phyloP scores from a whole-genome alignment of 2,329 filamentous ascomycete species.

The Dothideomycetes sp. region DNA sequence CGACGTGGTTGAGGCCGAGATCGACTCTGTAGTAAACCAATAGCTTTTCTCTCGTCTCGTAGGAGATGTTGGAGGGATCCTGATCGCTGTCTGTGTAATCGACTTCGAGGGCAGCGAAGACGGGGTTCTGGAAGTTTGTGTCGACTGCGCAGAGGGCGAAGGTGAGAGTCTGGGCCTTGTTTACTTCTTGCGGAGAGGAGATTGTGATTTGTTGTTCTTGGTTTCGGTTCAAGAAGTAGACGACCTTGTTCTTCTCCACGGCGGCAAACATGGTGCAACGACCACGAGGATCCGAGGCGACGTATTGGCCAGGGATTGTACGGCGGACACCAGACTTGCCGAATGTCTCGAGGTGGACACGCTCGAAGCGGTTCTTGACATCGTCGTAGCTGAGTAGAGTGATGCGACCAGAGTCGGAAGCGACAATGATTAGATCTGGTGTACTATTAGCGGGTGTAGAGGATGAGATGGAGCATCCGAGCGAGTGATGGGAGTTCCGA shows the following conservation, averaged over 20 bases:
- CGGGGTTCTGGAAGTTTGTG: slow-evolving; percentile 92
- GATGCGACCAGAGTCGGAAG: slow-evolving; percentile 90
- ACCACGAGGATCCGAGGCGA: slow-evolving; percentile 91
- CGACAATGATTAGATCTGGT: slow-evolving; percentile 86
- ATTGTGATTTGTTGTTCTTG: slow-evolving; percentile 91
- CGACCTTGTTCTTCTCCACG: slow-evolving; percentile 97
- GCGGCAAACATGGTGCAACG: slow-evolving; percentile 90
- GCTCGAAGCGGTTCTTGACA: slow-evolving; percentile 74
- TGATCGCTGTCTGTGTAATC: slow-evolving; percentile 88
- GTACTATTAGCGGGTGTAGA: too few species aligned
- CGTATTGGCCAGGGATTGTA: slow-evolving; percentile 89
- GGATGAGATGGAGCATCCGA: too few species aligned
- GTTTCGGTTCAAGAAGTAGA: slow-evolving; percentile 95
- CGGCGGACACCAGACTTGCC: slow-evolving; percentile 92
- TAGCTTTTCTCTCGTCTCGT: slow-evolving; percentile 73
- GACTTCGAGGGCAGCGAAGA: slow-evolving; percentile 89
- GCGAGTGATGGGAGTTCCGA: too few species aligned
- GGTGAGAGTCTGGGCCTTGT: slow-evolving; percentile 84
- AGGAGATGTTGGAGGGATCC: slow-evolving; percentile 75
- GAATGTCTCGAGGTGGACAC: slow-evolving; percentile 92
- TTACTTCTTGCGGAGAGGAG: slow-evolving; percentile 90
- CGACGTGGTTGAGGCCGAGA: slow-evolving; percentile 90
- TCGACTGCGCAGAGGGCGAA: slow-evolving; percentile 82
- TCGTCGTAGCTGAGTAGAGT: slow-evolving; percentile 87
- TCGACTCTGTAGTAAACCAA: slow-evolving; percentile 97